A percentile compares a stretch with the other conserved stretches of the same genome.
Evolutionary conservation across 2,329 filamentous ascomycete species (phyloP).

Genomic region (Fusarium armeniacum): DNA sequence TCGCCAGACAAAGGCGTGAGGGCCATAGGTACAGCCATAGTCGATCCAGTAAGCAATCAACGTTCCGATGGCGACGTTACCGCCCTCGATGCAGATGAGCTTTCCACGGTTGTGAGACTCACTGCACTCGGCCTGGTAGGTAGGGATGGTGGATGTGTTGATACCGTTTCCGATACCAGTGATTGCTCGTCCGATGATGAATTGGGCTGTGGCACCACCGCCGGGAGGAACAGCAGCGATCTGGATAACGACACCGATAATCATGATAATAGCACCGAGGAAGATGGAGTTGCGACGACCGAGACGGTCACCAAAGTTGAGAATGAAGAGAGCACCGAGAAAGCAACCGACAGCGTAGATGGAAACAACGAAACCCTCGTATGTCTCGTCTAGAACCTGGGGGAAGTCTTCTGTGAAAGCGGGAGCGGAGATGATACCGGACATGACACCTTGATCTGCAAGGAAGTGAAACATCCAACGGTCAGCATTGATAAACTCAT

Average conservation of each 20-base stretch:
- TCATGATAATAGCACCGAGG: constrained; percentile 68
- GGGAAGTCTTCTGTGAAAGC: constrained; percentile 65
- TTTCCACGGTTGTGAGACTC: constrained; percentile 67
- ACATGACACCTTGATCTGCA: constrained; percentile 67
- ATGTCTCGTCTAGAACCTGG: constrained; percentile 58
- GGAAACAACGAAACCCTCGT: constrained; percentile 64
- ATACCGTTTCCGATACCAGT: constrained; percentile 68
- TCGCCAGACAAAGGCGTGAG: constrained; percentile 64
- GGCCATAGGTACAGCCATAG: constrained; percentile 60
- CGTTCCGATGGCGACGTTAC: constrained; percentile 59
- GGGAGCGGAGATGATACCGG: constrained; percentile 65
- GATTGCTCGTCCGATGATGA: constrained; percentile 66
- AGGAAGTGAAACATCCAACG: neutral
- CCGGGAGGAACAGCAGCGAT: constrained; percentile 57
- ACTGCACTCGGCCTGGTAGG: constrained; percentile 69
- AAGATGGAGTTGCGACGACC: constrained; percentile 68
- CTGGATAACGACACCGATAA: constrained; percentile 73
- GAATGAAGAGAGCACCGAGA: constrained; percentile 63
- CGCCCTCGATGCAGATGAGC: constrained; percentile 65
- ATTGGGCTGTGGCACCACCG: constrained; percentile 58
- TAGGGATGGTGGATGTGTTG: constrained; percentile 66
- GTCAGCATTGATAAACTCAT: neutral
- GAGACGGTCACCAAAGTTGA: constrained; percentile 67
- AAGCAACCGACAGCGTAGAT: constrained; percentile 69
- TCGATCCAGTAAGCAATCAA: constrained; percentile 62